Evolutionary conservation across 768 basidiomycete species (phyloP).

Genomic region (Sarcodon sp.): DNA sequence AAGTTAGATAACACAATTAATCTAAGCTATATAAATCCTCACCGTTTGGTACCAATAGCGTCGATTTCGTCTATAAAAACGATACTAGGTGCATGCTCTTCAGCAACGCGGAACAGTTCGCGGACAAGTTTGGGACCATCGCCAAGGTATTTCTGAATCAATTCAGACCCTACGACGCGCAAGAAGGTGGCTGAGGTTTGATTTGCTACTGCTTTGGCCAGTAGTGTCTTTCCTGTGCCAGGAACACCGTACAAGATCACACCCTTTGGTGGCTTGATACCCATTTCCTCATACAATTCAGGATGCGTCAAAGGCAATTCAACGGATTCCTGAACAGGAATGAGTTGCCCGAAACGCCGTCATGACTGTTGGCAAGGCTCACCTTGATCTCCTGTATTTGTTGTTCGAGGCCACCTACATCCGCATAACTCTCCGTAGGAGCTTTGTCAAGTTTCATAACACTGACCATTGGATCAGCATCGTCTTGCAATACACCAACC

Average conservation of each 20-base stretch:
- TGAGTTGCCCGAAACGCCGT: neutral
- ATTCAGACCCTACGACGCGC: conserved; percentile 93
- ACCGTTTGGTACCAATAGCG: conserved; percentile 97
- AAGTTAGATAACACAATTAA: neutral
- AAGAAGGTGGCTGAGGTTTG: conserved; percentile 98
- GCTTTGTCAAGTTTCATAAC: conserved; percentile 99
- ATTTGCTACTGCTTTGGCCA: conserved; percentile 96
- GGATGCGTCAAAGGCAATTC: conserved; percentile 96
- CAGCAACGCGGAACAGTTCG: conserved; percentile 92
- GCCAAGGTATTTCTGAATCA: conserved; percentile 98
- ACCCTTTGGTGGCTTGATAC: conserved; percentile 98
- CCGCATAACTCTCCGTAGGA: conserved; percentile 96
- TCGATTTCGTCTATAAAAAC: conserved; percentile 99
- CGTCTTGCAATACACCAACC: conserved; percentile 92
- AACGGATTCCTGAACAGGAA: conserved; percentile 73
- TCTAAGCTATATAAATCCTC: conserved; percentile 9
- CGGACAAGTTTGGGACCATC: conserved; percentile 98
- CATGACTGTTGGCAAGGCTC: conserved; percentile 6
- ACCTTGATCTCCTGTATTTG: conserved; percentile 99
- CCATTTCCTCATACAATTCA: conserved; percentile 99
- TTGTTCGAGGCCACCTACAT: conserved; percentile 90
- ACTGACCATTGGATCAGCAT: conserved; percentile 90
- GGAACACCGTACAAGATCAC: conserved; percentile 98
- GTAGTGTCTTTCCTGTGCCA: conserved; percentile 94
- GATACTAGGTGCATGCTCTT: conserved; percentile 96